Evolutionary conservation across 2,329 filamentous ascomycete genomes (phyloP), one percentile per base, ranked within the genome.

Genomic region (Gliomastix tumulicola): DNA sequence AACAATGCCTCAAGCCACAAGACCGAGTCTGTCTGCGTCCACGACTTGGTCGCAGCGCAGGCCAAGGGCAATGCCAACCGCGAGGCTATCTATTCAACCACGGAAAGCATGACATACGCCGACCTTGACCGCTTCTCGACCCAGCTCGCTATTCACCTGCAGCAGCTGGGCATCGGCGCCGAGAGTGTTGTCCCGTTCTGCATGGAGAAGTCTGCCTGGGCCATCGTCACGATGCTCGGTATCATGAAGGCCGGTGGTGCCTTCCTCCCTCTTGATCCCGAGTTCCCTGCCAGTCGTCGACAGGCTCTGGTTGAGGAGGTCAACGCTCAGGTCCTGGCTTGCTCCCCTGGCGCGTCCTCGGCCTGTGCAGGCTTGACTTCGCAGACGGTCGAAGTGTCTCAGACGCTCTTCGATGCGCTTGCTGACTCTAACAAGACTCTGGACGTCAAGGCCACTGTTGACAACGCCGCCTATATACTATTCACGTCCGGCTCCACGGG

Each of bases 191-290:
- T 57, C 0, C 48, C 49, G 6, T 30, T 58, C 0, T 55, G 49
- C 33, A 54, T 56, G n/a, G 51, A 55, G 18, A 58, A 57, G 33
- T 53, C 49, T 1, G 35, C 40, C 4, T 49, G 45, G 45, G 40
- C 41, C 19, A 33, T 46, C 7, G 47, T 49, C 18, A 30, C 45
- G 12, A 41, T 44, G 10, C 27, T 49, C 3, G 47, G 42, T 4
- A 37, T 49, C 10, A 34, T 42, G 11, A 41, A 44, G 18, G 47
- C 41, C 15, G 47, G 47, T 13, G 47, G 35, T 17, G 36, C 36
- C 6, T 46, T 39, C 17, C 41, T 45, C 13, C 43, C 40, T 12
- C 34, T 49, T 3, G 44, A 43, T 19, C 42, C 41, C 8, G 38
- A 38, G 12, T 39, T 43, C 21, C 43, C 43, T 21, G 12, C 37